phyloP scores from a whole-genome alignment of 2,329 filamentous ascomycete species.

The Mycogone perniciosa region DNA sequence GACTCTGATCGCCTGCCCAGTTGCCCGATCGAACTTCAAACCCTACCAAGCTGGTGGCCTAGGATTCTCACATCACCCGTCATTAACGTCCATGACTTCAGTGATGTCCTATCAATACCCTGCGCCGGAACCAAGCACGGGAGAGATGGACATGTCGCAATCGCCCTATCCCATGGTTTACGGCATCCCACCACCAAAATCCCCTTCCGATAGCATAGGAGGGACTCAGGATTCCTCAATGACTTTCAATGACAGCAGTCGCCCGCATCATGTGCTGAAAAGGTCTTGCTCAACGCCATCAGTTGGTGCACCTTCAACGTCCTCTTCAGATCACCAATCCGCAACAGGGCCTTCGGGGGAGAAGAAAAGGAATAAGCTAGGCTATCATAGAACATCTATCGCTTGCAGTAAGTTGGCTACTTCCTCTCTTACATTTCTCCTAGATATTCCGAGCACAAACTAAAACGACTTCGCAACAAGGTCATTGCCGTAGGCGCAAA shows the following conservation, averaged over 20 bases:
- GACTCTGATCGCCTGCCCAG: constrained; percentile 28
- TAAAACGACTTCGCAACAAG: constrained; percentile 38
- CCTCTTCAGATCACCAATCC: constrained; percentile 11
- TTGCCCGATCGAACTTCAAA: constrained; percentile 27
- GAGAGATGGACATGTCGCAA: constrained; percentile 37
- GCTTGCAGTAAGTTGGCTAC: constrained; percentile 73
- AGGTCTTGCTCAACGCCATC: constrained; percentile 41
- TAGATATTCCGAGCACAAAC: not conserved
- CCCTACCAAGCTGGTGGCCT: constrained; percentile 23
- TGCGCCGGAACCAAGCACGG: constrained; percentile 31
- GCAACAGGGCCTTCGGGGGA: constrained; percentile 36
- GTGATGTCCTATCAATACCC: constrained; percentile 46
- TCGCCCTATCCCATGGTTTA: constrained; percentile 28
- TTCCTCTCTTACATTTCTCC: not conserved
- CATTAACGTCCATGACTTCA: constrained; percentile 5
- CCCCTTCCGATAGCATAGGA: constrained; percentile 23
- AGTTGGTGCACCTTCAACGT: constrained; percentile 6
- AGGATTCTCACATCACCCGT: not conserved
- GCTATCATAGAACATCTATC: constrained; percentile 90
- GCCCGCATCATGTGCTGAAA: constrained; percentile 34
- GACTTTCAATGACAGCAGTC: constrained; percentile 31
- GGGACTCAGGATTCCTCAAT: constrained; percentile 28
- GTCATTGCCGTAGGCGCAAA: constrained; percentile 86
- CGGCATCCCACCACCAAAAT: constrained; percentile 23
- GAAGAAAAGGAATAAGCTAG: constrained; percentile 77